phyloP scores from a whole-genome alignment of 148 eudicot genomes.

The Vaccinium myrtillus region DNA sequence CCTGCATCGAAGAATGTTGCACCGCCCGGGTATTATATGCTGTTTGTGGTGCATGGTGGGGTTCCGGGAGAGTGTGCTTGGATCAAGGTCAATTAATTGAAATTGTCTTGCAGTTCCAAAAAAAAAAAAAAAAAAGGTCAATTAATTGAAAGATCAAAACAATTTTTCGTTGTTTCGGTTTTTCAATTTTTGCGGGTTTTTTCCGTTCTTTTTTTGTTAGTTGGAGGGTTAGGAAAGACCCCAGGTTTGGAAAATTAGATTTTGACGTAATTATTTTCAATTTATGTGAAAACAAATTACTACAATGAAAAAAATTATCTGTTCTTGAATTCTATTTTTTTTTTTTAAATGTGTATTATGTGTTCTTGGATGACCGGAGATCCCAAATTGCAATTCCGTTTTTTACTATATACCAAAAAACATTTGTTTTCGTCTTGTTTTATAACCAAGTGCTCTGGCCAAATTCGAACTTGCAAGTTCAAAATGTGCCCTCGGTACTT shows the following conservation, averaged over 20 bases:
- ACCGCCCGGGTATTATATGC: slow-evolving; percentile 67
- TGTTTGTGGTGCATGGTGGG: slow-evolving; percentile 66
- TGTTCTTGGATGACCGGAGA: too few species aligned
- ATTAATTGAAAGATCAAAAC: neutral
- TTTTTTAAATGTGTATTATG: too few species aligned
- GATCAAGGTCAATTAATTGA: slow-evolving; percentile 37
- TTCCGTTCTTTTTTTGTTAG: neutral
- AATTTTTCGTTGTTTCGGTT: neutral
- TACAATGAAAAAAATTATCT: too few species aligned
- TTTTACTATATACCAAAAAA: too few species aligned
- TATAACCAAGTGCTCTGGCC: too few species aligned
- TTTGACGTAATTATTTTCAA: neutral
- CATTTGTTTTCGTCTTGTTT: too few species aligned
- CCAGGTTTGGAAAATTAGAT: neutral
- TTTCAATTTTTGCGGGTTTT: neutral
- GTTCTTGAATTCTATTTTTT: too few species aligned
- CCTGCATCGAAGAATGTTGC: slow-evolving; percentile 45
- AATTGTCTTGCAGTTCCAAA: too few species aligned
- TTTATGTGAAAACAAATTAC: neutral
- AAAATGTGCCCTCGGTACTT: too few species aligned
- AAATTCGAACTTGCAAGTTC: too few species aligned
- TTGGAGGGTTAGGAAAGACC: neutral
- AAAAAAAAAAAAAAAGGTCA: too few species aligned
- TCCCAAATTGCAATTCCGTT: too few species aligned
- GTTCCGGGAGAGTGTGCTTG: slow-evolving; percentile 65